A percentile compares a stretch with the other conserved stretches of the same genome.
Conservation (phyloP, 345 rosid genomes). For the Populus tremula region DNA sequence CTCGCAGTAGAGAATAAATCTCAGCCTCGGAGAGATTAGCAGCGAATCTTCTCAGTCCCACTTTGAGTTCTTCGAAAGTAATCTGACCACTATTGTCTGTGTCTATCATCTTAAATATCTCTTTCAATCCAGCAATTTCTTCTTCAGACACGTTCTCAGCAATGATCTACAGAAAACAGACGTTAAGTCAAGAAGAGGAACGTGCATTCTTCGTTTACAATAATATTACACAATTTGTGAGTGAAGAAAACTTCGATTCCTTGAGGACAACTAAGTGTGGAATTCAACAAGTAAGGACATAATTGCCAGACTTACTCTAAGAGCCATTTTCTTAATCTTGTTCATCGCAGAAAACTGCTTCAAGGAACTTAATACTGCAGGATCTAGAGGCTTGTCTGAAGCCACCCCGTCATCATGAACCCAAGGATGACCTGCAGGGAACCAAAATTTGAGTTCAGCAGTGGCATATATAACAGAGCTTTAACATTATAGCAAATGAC, state of each 20-base stretch:
- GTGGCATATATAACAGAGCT: not conserved
- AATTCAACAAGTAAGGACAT: not conserved
- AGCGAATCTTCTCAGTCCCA: conserved; percentile 58
- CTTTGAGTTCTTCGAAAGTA: conserved; percentile 77
- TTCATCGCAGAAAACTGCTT: conserved; percentile 84
- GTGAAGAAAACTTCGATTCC: not conserved
- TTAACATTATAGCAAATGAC: not conserved
- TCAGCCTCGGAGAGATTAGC: conserved; percentile 66
- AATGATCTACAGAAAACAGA: conserved; percentile 43
- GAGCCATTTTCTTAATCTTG: conserved; percentile 81
- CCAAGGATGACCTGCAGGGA: conserved; percentile 86
- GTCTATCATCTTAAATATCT: conserved; percentile 68
- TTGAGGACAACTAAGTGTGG: not conserved
- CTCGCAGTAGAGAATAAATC: conserved; percentile 58
- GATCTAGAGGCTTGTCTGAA: conserved; percentile 81
- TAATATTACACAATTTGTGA: not conserved
- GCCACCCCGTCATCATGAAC: conserved; percentile 67
- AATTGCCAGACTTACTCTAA: conserved; percentile 44
- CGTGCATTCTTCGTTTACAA: not conserved
- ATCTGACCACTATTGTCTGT: conserved; percentile 66
- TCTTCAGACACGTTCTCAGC: conserved; percentile 74
- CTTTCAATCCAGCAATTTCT: conserved; percentile 73
- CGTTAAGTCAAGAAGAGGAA: not conserved
- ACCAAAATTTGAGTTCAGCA: not conserved
- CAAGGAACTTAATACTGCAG: conserved; percentile 62